Conservation (phyloP, 768 basidiomycete species). For the Psilocybe sp. region DNA sequence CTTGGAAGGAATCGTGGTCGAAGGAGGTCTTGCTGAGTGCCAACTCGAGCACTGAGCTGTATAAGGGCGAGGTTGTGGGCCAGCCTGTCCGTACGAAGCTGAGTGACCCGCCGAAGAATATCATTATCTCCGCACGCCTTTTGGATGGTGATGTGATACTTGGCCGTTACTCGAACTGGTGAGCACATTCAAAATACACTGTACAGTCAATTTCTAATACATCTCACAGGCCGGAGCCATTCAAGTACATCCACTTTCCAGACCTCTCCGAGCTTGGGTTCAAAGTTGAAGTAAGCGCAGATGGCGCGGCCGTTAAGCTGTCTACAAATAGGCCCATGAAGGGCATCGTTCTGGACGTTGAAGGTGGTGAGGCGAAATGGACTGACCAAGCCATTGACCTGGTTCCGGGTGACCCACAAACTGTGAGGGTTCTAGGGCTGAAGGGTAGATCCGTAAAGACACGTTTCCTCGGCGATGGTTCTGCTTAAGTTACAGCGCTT, state of each 20-base stretch:
- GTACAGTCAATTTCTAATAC: not conserved
- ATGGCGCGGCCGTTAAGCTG: conserved; percentile 60
- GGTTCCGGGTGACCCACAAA: conserved; percentile 80
- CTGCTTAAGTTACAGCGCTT: conserved; percentile 37
- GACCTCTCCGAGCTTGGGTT: conserved; percentile 56
- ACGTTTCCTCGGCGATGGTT: conserved; percentile 75
- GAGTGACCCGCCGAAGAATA: conserved; percentile 61
- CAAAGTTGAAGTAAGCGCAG: conserved; percentile 41
- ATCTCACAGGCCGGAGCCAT: conserved; percentile 82
- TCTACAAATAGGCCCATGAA: conserved; percentile 74
- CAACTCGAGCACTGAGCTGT: conserved; percentile 86
- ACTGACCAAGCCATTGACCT: conserved; percentile 91
- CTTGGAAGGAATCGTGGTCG: conserved; percentile 51
- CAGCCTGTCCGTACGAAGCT: conserved; percentile 65
- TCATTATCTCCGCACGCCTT: conserved; percentile 72
- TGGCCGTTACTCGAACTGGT: conserved; percentile 77
- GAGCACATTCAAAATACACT: conserved; percentile 20
- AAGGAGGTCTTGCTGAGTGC: conserved; percentile 53
- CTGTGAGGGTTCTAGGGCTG: conserved; percentile 62
- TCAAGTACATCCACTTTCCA: conserved; percentile 88
- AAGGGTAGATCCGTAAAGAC: conserved; percentile 61
- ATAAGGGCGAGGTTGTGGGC: conserved; percentile 67
- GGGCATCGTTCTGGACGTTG: conserved; percentile 78
- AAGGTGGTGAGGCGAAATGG: conserved; percentile 74
- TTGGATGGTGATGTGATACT: conserved; percentile 58